Conservation (phyloP, 495 filamentous ascomycete species). For the Hapsidospora chrysogenum region DNA sequence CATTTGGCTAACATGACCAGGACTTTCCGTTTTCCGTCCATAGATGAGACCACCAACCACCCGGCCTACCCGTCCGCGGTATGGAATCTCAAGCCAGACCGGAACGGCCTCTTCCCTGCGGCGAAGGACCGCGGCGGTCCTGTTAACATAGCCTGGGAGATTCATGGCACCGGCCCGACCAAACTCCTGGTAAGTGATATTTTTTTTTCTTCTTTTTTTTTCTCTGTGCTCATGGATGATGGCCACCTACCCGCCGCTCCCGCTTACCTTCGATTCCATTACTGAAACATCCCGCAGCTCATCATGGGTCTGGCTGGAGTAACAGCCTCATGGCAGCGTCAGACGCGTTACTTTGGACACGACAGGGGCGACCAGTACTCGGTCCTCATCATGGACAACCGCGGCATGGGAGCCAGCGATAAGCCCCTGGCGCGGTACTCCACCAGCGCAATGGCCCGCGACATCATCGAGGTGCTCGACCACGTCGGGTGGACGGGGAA, state of each 20-base stretch:
- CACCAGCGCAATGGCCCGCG: conserved; percentile 60
- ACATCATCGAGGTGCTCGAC: conserved; percentile 50
- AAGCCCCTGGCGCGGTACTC: conserved; percentile 57
- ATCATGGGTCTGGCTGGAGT: conserved; percentile 49
- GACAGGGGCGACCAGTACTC: conserved; percentile 47
- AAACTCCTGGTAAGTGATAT: conserved; percentile 49
- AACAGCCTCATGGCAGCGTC: conserved; percentile 55
- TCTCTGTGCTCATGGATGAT: conserved; percentile 1
- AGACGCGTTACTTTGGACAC: conserved; percentile 63
- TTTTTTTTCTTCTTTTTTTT: neutral
- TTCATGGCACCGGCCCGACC: conserved; percentile 57
- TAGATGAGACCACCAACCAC: conserved; percentile 20
- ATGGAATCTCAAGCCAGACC: conserved; percentile 46
- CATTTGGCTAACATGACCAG: too few relatives aligned
- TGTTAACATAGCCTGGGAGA: conserved; percentile 54
- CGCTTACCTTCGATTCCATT: neutral
- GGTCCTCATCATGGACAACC: conserved; percentile 60
- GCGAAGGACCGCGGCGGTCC: conserved; percentile 50
- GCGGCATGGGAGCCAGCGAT: conserved; percentile 61
- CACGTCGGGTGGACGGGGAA: conserved; percentile 48
- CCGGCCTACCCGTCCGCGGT: conserved; percentile 30
- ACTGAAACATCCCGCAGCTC: conserved; percentile 20
- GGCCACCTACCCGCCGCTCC: conserved; percentile 2
- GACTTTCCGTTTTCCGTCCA: conserved; percentile 15
- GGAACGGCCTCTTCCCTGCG: conserved; percentile 39